Conservation (phyloP, 129 eudicot genomes). For the Artemisia argyi region DNA sequence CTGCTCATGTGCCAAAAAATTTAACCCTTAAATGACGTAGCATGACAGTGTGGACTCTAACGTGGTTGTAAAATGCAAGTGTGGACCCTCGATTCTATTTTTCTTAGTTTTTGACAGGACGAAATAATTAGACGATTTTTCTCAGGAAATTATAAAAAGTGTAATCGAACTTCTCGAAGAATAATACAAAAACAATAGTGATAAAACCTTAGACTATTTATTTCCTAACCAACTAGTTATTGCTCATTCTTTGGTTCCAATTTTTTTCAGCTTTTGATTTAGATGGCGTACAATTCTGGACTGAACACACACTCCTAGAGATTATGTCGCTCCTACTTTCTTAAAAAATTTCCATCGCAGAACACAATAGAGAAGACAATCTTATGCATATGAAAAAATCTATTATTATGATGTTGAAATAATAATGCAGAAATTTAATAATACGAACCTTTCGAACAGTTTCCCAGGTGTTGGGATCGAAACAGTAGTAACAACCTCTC, state of each 20-base stretch:
- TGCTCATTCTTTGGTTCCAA: not conserved
- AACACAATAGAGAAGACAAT: not conserved
- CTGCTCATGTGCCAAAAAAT: not conserved
- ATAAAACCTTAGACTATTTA: not conserved
- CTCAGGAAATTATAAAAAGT: not conserved
- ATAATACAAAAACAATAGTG: no score
- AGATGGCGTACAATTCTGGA: not conserved
- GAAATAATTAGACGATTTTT: not conserved
- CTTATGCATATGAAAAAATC: no score
- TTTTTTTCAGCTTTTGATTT: not conserved
- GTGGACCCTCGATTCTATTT: no score
- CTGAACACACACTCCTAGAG: not conserved
- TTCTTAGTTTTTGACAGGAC: no score
- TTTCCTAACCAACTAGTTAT: no score
- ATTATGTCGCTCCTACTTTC: not conserved
- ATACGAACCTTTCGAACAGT: constrained; percentile 62
- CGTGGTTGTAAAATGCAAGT: not conserved
- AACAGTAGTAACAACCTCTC: constrained; percentile 77
- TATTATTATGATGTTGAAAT: not conserved
- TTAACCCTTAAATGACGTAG: no score
- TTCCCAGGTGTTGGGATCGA: constrained; percentile 86
- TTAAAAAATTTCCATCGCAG: not conserved
- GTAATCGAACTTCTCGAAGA: not conserved
- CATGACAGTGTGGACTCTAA: no score
- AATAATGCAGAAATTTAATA: not conserved